phyloP scores from a whole-genome alignment of 495 filamentous ascomycete species.

The Aspergillus carlsbadensis region DNA sequence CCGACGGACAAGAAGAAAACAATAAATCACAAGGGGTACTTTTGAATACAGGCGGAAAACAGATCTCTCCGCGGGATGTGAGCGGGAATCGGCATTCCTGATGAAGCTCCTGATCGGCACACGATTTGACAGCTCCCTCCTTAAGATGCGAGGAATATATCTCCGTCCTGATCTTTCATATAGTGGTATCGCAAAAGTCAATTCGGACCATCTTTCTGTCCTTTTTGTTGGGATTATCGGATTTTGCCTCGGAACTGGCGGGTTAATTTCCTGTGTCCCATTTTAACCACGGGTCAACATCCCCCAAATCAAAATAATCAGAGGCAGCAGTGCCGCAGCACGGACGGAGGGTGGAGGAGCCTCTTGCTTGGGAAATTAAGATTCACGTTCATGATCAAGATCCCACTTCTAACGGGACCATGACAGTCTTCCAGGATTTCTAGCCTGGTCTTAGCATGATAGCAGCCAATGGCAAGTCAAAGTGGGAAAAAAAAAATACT shows the following conservation, averaged over 20 bases:
- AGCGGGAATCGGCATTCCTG: conserved; percentile 11
- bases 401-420: neutral
- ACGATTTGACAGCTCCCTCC: conserved; percentile 13
- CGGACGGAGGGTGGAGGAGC: conserved; percentile 1
- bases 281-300: neutral
- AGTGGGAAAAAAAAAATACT: conserved; percentile 1
- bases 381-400: conserved; percentile 8
- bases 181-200: neutral
- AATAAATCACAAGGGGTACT: neutral
- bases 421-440: conserved; percentile 1
- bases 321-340: neutral
- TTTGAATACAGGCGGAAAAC: neutral
- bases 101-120: conserved; percentile 25
- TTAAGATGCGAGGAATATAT: neutral
- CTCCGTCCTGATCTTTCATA: neutral
- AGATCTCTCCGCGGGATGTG: neutral
- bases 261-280: neutral
- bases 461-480: neutral
- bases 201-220: neutral
- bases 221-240: neutral
- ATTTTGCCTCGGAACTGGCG: neutral
- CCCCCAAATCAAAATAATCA: neutral
- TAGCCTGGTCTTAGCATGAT: conserved; percentile 1
- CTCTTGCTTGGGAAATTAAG: conserved; percentile 5
- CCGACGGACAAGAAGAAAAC: neutral